Percentiles rank a stretch among this genome's conserved stretches.
Evolutionary conservation across 2,329 filamentous ascomycete genomes (phyloP).

Genomic region (Myotisia sp.): DNA sequence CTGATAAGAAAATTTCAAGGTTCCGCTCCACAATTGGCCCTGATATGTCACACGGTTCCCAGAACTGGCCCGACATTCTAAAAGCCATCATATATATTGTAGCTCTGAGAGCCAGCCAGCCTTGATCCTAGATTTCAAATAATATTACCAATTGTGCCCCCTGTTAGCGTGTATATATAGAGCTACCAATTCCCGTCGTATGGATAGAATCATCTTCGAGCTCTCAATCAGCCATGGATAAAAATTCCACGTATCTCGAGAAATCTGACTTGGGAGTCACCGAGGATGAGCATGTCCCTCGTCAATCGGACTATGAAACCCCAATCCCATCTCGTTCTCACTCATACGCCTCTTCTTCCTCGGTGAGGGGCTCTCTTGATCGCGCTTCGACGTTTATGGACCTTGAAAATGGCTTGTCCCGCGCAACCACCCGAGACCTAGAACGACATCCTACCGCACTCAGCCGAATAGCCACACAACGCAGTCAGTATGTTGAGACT

Average conservation of each 20-base stretch:
- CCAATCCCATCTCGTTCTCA: constrained; percentile 5
- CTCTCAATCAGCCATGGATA: constrained; percentile 20
- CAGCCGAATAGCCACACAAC: constrained; percentile 28
- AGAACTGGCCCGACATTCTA: too few species aligned
- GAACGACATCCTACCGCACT: constrained; percentile 27
- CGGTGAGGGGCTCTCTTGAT: constrained; percentile 14
- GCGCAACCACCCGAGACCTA: constrained; percentile 22
- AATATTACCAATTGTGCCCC: too few species aligned
- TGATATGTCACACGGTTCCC: too few species aligned
- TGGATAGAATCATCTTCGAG: too few species aligned
- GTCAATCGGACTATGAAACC: constrained; percentile 8
- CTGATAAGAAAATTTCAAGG: too few species aligned
- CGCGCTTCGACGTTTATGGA: constrained; percentile 13
- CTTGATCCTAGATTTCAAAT: too few species aligned
- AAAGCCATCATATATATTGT: too few species aligned
- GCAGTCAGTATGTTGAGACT: constrained; percentile 30
- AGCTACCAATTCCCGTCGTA: too few species aligned
- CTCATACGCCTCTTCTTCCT: constrained; percentile 11
- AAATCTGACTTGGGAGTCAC: constrained; percentile 22
- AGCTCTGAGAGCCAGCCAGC: too few species aligned
- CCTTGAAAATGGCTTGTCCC: constrained; percentile 14
- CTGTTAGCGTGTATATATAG: too few species aligned
- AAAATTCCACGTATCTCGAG: constrained; percentile 23
- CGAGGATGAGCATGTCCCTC: constrained; percentile 10
- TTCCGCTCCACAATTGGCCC: too few species aligned